A percentile compares a stretch with the other conserved stretches of the same genome.
Evolutionary conservation across 2,329 filamentous ascomycete species (phyloP).

Genomic region (Ophiostoma sp.): DNA sequence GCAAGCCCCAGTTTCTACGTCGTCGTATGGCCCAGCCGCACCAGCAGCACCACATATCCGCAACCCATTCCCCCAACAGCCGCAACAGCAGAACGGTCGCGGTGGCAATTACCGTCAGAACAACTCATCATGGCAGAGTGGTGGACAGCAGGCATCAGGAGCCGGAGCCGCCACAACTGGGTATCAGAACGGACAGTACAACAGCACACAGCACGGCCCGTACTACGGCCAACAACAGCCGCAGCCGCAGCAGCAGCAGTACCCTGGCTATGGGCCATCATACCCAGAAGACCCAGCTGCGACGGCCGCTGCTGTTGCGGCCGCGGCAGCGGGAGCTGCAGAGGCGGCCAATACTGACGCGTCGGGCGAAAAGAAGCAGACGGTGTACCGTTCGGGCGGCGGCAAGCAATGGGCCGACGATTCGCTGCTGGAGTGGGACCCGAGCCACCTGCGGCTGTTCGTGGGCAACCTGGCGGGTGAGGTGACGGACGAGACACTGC

Average conservation of each 20-base stretch:
- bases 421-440: conserved; percentile 90
- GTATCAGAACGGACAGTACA: background rate
- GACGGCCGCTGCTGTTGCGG: background rate
- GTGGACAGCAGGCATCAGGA: background rate
- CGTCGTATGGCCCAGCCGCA: conserved; percentile 32
- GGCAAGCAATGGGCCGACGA: conserved; percentile 91
- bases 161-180: background rate
- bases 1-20: background rate
- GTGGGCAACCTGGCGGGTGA: conserved; percentile 96
- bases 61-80: conserved; percentile 64
- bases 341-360: conserved; percentile 24
- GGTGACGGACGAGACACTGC: conserved; percentile 89
- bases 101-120: conserved; percentile 54
- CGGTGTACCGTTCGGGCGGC: conserved; percentile 80
- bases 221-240: conserved; percentile 21
- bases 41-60: conserved; percentile 32
- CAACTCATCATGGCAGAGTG: conserved; percentile 83
- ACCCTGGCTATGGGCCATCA: conserved; percentile 3
- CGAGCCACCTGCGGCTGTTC: conserved; percentile 87
- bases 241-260: background rate
- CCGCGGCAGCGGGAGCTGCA: background rate
- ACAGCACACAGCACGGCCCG: conserved; percentile 11
- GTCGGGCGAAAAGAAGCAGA: conserved; percentile 65
- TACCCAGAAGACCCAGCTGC: conserved; percentile 1
- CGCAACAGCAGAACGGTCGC: conserved; percentile 28